Conservation (phyloP, 2,329 filamentous ascomycete genomes). For the Sarocladium kiliense region DNA sequence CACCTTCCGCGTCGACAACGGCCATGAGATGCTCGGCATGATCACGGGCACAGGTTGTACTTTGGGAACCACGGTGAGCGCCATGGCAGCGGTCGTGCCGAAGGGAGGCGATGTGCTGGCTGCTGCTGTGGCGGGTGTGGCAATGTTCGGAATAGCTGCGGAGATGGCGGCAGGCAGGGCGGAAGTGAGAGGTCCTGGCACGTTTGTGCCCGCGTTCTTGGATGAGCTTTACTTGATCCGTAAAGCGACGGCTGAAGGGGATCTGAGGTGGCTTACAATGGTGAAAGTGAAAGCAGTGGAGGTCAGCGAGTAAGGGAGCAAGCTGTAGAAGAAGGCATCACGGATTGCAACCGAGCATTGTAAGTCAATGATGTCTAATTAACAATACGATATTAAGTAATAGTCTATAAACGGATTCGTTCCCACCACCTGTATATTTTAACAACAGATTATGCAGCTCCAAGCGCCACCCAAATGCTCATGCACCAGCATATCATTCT, state of each 20-base stretch:
- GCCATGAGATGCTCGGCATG: conserved; percentile 62
- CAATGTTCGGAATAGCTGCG: conserved; percentile 73
- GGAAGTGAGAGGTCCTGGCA: conserved; percentile 73
- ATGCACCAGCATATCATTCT: too few relatives aligned
- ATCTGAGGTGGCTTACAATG: conserved; percentile 45
- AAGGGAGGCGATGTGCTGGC: conserved; percentile 55
- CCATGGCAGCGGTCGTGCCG: conserved; percentile 60
- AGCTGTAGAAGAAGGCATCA: too few relatives aligned
- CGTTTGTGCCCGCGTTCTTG: conserved; percentile 79
- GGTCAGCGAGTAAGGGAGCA: conserved; percentile 17
- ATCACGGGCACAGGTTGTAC: conserved; percentile 83
- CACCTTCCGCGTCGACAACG: conserved; percentile 68
- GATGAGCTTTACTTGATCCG: conserved; percentile 59
- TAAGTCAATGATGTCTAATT: too few relatives aligned
- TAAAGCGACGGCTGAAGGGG: conserved; percentile 39
- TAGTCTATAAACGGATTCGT: too few relatives aligned
- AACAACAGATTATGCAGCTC: too few relatives aligned
- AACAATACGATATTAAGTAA: too few relatives aligned
- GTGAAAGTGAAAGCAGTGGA: conserved; percentile 42
- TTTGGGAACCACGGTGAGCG: conserved; percentile 75
- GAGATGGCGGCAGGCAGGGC: conserved; percentile 60
- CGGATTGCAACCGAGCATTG: too few relatives aligned
- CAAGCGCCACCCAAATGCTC: too few relatives aligned
- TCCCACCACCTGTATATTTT: too few relatives aligned
- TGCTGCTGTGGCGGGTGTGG: conserved; percentile 65